Conservation (phyloP, 2,329 filamentous ascomycete genomes). For the Albophoma yamanashiensis region DNA sequence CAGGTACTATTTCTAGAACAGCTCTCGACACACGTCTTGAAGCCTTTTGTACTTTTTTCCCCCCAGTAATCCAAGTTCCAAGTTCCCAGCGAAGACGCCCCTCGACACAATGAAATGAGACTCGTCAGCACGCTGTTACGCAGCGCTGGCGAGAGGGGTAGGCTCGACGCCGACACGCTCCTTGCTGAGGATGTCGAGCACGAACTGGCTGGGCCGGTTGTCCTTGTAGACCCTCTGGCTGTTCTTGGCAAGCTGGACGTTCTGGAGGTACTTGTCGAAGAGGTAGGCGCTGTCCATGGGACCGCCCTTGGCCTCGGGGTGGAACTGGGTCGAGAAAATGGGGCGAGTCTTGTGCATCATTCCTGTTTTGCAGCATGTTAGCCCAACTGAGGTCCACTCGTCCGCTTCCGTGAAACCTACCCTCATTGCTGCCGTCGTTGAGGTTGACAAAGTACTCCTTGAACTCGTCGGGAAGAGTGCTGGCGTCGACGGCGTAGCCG, state of each 20-base stretch:
- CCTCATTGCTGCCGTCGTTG: conserved; percentile 96
- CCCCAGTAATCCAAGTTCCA: not conserved
- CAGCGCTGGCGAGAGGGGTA: conserved; percentile 39
- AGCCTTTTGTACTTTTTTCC: not conserved
- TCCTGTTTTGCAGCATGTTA: conserved; percentile 25
- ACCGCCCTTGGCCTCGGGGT: conserved; percentile 95
- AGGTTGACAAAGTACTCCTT: conserved; percentile 98
- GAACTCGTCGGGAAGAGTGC: conserved; percentile 75
- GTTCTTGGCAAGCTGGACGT: conserved; percentile 81
- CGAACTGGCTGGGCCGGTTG: conserved; percentile 75
- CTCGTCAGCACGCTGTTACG: conserved; percentile 17
- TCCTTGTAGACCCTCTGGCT: conserved; percentile 70
- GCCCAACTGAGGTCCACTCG: not conserved
- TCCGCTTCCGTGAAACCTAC: conserved; percentile 21
- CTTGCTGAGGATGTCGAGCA: conserved; percentile 86
- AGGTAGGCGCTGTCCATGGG: conserved; percentile 93
- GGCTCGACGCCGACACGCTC: conserved; percentile 87
- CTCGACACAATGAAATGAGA: conserved; percentile 1
- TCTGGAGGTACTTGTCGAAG: conserved; percentile 93
- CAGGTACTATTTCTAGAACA: not conserved
- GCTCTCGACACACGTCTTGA: not conserved
- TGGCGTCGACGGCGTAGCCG: conserved; percentile 86
- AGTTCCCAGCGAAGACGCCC: conserved; percentile 1
- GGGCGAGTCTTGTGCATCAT: conserved; percentile 94
- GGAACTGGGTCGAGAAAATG: conserved; percentile 98